Base-by-base conservation (phyloP, 2,329 filamentous ascomycete species). In the Dactylellina sp. region DNA sequence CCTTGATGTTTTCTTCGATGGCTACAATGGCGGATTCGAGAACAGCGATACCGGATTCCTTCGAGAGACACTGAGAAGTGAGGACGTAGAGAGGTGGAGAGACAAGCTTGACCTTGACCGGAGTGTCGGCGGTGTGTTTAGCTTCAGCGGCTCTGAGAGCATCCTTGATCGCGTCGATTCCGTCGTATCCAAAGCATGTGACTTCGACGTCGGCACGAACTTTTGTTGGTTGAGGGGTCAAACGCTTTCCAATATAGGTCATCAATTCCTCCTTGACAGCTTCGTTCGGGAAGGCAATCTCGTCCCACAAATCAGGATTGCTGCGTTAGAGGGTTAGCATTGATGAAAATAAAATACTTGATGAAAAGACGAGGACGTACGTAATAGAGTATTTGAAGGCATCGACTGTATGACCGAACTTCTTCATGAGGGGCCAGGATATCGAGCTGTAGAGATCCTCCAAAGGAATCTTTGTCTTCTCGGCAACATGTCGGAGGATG, bases 301-400 rank as follows among this genome's bases (percentile, higher is more conserved):
- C 94, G 79, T 91, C 90, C 95, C 95, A 99, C 61, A 98, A 92
- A 77, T 96, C 93, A 63, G 93, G 90, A 85, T 98, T 98, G 75
- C 91, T 93, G 78, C 47, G 5, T 24, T 24, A 3, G n/a, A 14
- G 40, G 35, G 9, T 40, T n/a, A 42, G 16, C 37, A 40, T 64
- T 40, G 50, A 40, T 37, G 7, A 9, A 6, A 49, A 44, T 35
- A 0, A 1, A 24, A 32, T 37, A n/a, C 24, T 5, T 71, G 32
- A 52, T 5, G 42, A 14, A 25, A 22, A 40, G 39, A 7, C 24
- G 16, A 28, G 28, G 28, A 83, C 88, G 79, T 85, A 93, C 91
- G 95, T 98, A 85, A 99, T 99, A 77, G 93, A 96, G 75, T 98
- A 89, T 86, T 98, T 99, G 87, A 99, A 99, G 9, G 96, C 95